These are phyloP conservation scores for Coemansia sp. DNA, from an alignment of 192 early-diverging fungal species.

Conservation along the genomic window DNA sequence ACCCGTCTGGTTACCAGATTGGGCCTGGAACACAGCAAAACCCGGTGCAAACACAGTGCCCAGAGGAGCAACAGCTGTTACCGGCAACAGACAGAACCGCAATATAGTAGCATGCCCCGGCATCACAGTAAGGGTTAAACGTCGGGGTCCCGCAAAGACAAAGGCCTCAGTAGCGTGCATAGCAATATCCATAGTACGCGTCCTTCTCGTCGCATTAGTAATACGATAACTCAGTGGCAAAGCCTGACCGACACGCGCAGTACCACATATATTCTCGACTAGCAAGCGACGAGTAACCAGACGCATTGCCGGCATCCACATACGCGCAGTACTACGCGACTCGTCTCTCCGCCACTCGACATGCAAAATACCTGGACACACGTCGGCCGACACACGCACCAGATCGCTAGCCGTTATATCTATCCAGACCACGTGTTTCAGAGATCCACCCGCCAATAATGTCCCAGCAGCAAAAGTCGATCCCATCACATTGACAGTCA, in stretches of 20 bases:
- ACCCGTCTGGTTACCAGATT: slow-evolving; percentile 19
- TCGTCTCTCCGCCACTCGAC: slow-evolving; percentile 32
- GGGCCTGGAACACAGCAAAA: not conserved
- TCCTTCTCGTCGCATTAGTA: slow-evolving; percentile 28
- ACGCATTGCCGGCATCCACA: slow-evolving; percentile 39
- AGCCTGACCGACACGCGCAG: slow-evolving; percentile 42
- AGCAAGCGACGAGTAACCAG: slow-evolving; percentile 27
- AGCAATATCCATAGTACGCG: slow-evolving; percentile 25
- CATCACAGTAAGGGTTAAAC: slow-evolving; percentile 22
- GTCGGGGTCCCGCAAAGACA: slow-evolving; percentile 50
- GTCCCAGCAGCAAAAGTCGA: not conserved
- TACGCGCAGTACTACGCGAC: not conserved
- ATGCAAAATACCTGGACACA: slow-evolving; percentile 35
- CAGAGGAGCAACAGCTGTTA: slow-evolving; percentile 2
- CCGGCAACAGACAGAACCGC: slow-evolving; percentile 35
- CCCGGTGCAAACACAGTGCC: not conserved
- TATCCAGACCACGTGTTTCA: slow-evolving; percentile 42
- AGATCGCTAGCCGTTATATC: slow-evolving; percentile 33
- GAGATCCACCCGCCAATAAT: not conserved
- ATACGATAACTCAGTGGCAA: slow-evolving; percentile 32
- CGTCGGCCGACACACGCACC: slow-evolving; percentile 25
- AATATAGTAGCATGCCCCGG: slow-evolving; percentile 30
- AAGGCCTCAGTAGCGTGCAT: slow-evolving; percentile 50
- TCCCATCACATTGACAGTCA: slow-evolving; percentile 24
- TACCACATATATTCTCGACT: slow-evolving; percentile 19